Evolutionary conservation across 2,329 filamentous ascomycete species (phyloP).

Genomic region (Colletotrichum tamarilloi): DNA sequence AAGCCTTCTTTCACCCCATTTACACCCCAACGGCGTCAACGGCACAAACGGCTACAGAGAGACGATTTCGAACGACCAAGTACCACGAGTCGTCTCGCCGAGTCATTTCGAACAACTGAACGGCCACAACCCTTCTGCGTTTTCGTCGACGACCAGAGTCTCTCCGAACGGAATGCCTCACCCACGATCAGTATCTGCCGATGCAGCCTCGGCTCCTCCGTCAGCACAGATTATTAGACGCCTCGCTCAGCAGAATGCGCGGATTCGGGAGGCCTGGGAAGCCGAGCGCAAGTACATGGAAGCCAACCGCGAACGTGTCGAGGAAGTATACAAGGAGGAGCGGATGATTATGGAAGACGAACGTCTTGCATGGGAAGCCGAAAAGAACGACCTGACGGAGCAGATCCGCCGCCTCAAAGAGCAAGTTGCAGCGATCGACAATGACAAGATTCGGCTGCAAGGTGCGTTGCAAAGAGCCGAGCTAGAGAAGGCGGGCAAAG

Average conservation of each 20-base stretch:
- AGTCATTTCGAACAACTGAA: slow-evolving; percentile 6
- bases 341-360: slow-evolving; percentile 65
- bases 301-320: slow-evolving; percentile 63
- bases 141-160: slow-evolving; percentile 36
- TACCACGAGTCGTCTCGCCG: slow-evolving; percentile 34
- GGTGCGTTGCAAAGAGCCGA: slow-evolving; percentile 30
- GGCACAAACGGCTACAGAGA: slow-evolving; percentile 3
- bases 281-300: slow-evolving; percentile 65
- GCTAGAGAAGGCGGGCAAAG: slow-evolving; percentile 36
- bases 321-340: slow-evolving; percentile 67
- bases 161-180: slow-evolving; percentile 44
- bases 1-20: slow-evolving; percentile 40
- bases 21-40: slow-evolving; percentile 19
- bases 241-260: slow-evolving; percentile 54
- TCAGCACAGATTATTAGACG: slow-evolving; percentile 52
- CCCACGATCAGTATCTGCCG: slow-evolving; percentile 43
- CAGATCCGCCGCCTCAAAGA: slow-evolving; percentile 56
- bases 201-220: slow-evolving; percentile 38
- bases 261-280: slow-evolving; percentile 62
- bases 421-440: slow-evolving; percentile 48
- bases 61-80: slow-evolving; percentile 20
- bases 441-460: slow-evolving; percentile 45
- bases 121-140: slow-evolving; percentile 13
- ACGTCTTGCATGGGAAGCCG: slow-evolving; percentile 57
- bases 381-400: slow-evolving; percentile 53